Evolutionary conservation across 257 asterid genomes (phyloP), one percentile per base, ranked within the genome.

Genomic region (Petrea volubilis): DNA sequence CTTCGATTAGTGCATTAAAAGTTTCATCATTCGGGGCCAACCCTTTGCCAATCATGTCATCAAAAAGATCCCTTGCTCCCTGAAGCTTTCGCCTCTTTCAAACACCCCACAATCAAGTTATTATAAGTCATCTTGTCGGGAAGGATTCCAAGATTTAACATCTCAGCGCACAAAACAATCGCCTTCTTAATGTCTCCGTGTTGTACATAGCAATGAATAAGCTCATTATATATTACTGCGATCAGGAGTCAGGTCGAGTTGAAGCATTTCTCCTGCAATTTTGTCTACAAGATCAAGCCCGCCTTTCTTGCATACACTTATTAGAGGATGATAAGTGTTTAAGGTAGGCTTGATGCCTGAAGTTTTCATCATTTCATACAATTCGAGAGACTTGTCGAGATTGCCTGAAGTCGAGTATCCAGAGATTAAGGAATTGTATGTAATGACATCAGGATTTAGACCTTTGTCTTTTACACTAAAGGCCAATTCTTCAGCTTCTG

Each of bases 401-500:
- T 90, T 72, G 18, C 89, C 88, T 28, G 80, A 78, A 67, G 21
- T 59, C 25, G 90, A 78, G 80, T 79, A 88, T 24, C 88, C 95
- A 29, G 84, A 85, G 58, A 92, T 80, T 67, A 92, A 79, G 62
- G 90, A 81, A 79, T 92, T 88, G 78, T 76, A 92, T 44, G 97
- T 90, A 77, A 90, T 84, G 72, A 71, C 85, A 74, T 92, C 97
- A 10, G 90, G 96, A 64, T 7, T 78, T 36, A 88, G 70, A 29
- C 96, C 95, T 74, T 77, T 82, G 56, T 72, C 67, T 51, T 69
- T 59, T 43, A 88, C 71, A 63, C 76, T 78, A 60, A 62, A 68
- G 21, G 78, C 88, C 44, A 90, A 65, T 56, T 83, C 89, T 78
- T 90, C 96, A 14, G 96, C 96, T 76, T 93, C 94, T 2, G 50